Evolutionary conservation across 2,329 filamentous ascomycete genomes (phyloP), one percentile per base, ranked within the genome.

Genomic region (Hirsutella minnesotensis): DNA sequence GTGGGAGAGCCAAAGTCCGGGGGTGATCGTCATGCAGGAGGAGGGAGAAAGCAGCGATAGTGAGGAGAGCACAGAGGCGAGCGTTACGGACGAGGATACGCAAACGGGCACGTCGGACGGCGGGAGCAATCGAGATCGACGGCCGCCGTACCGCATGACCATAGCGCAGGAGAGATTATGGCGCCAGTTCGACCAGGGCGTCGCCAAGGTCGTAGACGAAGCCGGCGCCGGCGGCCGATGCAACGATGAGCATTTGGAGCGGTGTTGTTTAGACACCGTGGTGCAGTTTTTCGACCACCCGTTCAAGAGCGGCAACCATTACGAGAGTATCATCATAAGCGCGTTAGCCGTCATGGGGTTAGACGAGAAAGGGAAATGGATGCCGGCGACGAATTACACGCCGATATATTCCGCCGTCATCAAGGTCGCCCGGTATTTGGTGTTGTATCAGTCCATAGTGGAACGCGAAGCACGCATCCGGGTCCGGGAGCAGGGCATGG

Each of bases 331-430:
- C 22, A 37, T 49, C n/a, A 44, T 49, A 9, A 45, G 45, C 41
- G 43, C 33, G 20, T 39, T 49, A 35, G 40, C 45, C 20, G 37
- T 48, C 18, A 41, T 42, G 19, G 41, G 43, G 3, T 39, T 51
- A 18, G 7, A 19, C 0, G 39, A 45, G 3, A 43, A 49, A 8
- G 39, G 46, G 12, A 35, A 42, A 1, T 50, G 31, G 41, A 21
- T 45, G 0, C 5, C 34, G 0, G 39, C 35, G 4, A 21, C n/a
- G 2, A 37, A 51, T 27, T 50, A 50, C 13, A 51, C 38, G 30
- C 42, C 31, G 3, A 41, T 45, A 8, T 49, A 47, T 33, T 51
- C 43, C 15, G 47, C 38, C 15, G 37, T 52, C 8, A 48, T 51
- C 21, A 51, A 51, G 35, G 44, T 50, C 2, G 38, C 40, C 13